Evolutionary conservation across 1,284 basidiomycete genomes (phyloP).

Genomic region (Pterula multifida): DNA sequence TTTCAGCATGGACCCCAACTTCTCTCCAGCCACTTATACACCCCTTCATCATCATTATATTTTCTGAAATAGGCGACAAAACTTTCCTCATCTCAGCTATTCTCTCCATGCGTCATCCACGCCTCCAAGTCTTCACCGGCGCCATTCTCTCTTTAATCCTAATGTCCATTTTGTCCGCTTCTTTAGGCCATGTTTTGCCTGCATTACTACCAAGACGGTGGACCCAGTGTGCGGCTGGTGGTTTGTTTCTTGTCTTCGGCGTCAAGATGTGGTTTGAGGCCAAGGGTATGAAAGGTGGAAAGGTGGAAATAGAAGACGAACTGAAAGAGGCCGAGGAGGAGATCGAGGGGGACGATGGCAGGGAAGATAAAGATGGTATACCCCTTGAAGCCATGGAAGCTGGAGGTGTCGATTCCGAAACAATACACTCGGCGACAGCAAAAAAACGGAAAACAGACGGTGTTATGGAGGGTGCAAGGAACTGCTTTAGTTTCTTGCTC

Average conservation of each 20-base stretch:
- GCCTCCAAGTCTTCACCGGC: slow-evolving; percentile 78
- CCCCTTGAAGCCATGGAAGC: slow-evolving; percentile 58
- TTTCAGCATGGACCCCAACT: neutral
- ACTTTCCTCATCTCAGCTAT: slow-evolving; percentile 97
- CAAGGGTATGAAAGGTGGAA: slow-evolving; percentile 61
- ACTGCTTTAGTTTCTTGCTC: slow-evolving; percentile 74
- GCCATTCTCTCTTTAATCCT: slow-evolving; percentile 81
- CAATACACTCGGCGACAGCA: slow-evolving; percentile 6
- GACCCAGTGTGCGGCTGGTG: slow-evolving; percentile 71
- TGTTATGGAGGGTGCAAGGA: slow-evolving; percentile 62
- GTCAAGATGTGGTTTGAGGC: slow-evolving; percentile 78
- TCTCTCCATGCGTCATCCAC: slow-evolving; percentile 89
- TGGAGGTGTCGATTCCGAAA: slow-evolving; percentile 17
- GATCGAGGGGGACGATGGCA: slow-evolving; percentile 60
- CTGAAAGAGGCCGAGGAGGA: slow-evolving; percentile 90
- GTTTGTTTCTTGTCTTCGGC: slow-evolving; percentile 82
- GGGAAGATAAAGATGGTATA: slow-evolving; percentile 34
- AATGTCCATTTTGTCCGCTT: slow-evolving; percentile 89
- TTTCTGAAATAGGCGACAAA: slow-evolving; percentile 94
- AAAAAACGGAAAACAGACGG: slow-evolving; percentile 16
- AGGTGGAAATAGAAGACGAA: slow-evolving; percentile 80
- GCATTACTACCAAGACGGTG: slow-evolving; percentile 70
- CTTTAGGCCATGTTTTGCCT: slow-evolving; percentile 77
- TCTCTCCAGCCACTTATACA: slow-evolving; percentile 48
- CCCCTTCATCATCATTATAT: slow-evolving; percentile 79